A percentile compares a stretch with the other conserved stretches of the same genome.
Conservation (phyloP, 208 protist species). For the Trichomonas tenax region DNA sequence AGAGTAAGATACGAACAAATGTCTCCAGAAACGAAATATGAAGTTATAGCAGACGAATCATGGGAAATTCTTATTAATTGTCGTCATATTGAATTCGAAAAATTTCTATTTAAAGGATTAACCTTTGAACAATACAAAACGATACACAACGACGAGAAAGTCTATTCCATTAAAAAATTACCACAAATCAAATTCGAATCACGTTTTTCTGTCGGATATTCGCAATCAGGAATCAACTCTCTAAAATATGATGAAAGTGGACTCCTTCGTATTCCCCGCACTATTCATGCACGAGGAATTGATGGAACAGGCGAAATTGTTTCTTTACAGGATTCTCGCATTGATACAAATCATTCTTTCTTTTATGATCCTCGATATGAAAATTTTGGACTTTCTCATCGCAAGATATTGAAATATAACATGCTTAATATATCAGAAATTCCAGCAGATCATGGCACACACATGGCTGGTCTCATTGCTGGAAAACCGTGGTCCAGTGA, state of each 20-base stretch:
- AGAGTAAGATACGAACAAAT: no score
- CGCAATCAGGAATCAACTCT: neutral
- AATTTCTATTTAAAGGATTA: neutral
- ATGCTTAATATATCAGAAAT: neutral
- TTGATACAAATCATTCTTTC: neutral
- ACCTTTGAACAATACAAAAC: neutral
- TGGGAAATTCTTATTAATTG: neutral
- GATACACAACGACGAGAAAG: neutral
- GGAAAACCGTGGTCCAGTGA: neutral
- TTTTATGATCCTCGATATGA: neutral
- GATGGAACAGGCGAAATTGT: neutral
- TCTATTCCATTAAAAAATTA: neutral
- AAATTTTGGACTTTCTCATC: neutral
- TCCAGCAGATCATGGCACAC: neutral
- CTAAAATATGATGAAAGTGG: neutral
- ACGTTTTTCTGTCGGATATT: neutral
- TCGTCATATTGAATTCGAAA: neutral
- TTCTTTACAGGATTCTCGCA: neutral
- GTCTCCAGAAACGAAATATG: neutral
- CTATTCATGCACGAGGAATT: neutral
- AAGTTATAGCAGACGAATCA: neutral
- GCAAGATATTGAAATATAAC: neutral
- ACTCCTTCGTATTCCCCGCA: neutral
- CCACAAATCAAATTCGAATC: neutral
- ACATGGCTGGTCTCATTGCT: neutral